Evolutionary conservation across 805 yeast species (phyloP), one percentile per base, ranked within the genome.

Genomic region (Saturnispora quitensis): DNA sequence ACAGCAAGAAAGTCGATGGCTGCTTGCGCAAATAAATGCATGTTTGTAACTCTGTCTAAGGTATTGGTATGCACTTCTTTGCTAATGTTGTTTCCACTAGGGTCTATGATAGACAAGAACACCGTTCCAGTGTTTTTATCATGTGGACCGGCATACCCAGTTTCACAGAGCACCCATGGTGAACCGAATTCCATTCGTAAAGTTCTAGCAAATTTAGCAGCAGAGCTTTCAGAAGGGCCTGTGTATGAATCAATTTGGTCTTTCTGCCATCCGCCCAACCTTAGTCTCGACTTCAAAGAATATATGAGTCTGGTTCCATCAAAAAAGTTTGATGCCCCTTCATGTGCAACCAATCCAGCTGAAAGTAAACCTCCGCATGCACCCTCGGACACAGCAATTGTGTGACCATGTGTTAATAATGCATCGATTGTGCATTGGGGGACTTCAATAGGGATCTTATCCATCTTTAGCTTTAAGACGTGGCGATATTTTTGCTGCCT

Each of bases 351-450:
- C 20, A 88, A 64, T 60, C 86, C 87, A 1, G 95, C 86, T 3
- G 93, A 82, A 7, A 88, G 69, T 15, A 88, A 73, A 0, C 96
- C 96, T 8, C 96, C 96, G 65, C 96, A 88, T 0, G 96, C 95
- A 2, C 90, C 89, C 60, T 88, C 96, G 5, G 90, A 81, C 1
- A 86, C 84, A 0, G 95, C 86, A 22, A 88, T 68, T 0, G 95
- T 85, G 62, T 83, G 82, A 13, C 73, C 66, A 27, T 81, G 36
- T 12, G 25, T n/a, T 6, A 49, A 8, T 2, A 49, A 36, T 4
- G 20, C 18, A 20, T 49, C 34, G 9, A 49, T 49, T 5, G 51
- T 49, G n/a, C 18, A 10, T 20, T 43, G 43, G 4, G 51, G 47
- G 12, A 49, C 42, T 6, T 35, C 22, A 12, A 49, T 43, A n/a